Base-by-base conservation (phyloP, 768 basidiomycete genomes). In the Leccinum aurantiacum region DNA sequence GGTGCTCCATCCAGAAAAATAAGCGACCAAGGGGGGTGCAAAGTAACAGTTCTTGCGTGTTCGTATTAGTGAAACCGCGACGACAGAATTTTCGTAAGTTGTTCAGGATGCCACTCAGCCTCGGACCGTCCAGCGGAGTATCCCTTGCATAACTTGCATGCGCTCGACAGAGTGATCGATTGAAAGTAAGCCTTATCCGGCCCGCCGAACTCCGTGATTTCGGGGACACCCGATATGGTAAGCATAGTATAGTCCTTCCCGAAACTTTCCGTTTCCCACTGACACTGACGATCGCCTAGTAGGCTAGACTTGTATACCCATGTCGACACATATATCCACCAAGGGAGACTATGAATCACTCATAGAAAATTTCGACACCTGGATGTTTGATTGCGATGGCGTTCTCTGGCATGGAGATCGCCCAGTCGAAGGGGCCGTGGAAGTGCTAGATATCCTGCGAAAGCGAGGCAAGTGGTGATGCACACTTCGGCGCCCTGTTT, bases 301-400 rank as follows among this genome's bases (percentile, higher is more conserved):
- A 33, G 33, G 13, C 54, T 59, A 67, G 60, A 56, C 37, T 13
- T 22, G 15, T 55, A 65, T 66, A 60, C 54, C 62, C 37, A 74
- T 74, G 73, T 62, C 69, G 11, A 53, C 41, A 27, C 62, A 60
- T 11, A 33, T 74, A 9, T 69, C 80, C 22, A 69, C 78, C 44
- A 61, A 68, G 10, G 75, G 75, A 15, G 80, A 85, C 59, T 85
- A 85, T 61, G 73, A 76, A 59, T 65, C 73, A 15, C 67, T 88
- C 29, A 63, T 88, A 63, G 78, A 83, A 66, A 79, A 83, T 69
- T 94, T 90, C 72, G 95, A 98, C 71, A 96, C 95, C 27, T 96
- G 94, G 87, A 82, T 98, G 75, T 91, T 97, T 64, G 95, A 98
- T 75, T 98, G 95, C 71, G 95, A 98, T 70, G 95, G 95, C 14